Evolutionary conservation across 331 rosid genomes (phyloP).

Genomic region (Malus hybrid): DNA sequence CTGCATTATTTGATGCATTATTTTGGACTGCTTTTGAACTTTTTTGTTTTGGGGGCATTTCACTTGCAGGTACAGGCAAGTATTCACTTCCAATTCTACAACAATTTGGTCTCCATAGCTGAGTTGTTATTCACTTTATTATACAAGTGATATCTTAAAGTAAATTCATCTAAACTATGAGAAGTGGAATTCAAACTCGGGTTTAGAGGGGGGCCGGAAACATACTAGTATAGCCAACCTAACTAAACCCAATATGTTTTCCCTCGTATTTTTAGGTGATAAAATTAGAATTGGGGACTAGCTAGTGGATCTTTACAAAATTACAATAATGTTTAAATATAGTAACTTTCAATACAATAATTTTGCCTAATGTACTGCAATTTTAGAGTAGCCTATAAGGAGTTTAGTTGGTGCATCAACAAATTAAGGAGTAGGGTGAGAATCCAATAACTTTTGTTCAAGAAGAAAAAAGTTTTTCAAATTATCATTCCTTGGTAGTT

Average conservation of each 20-base stretch:
- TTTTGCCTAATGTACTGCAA: not conserved
- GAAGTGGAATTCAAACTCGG: not conserved
- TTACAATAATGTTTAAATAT: too few relatives aligned
- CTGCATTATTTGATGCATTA: too few relatives aligned
- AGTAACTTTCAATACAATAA: too few relatives aligned
- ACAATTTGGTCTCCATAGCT: not conserved
- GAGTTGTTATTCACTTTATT: not conserved
- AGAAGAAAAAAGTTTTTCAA: not conserved
- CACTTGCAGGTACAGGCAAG: not conserved
- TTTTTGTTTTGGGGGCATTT: not conserved
- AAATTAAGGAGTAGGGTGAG: not conserved
- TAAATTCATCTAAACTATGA: not conserved
- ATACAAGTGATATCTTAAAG: not conserved
- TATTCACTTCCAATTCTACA: not conserved
- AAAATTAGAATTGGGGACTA: too few relatives aligned
- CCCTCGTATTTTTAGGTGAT: not conserved
- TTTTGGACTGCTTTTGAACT: too few relatives aligned
- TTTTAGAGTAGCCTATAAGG: slow-evolving; percentile 12
- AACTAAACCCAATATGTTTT: not conserved
- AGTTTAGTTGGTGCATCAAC: slow-evolving; percentile 17
- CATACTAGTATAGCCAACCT: too few relatives aligned
- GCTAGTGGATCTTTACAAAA: too few relatives aligned
- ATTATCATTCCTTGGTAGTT: not conserved
- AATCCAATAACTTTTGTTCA: not conserved
- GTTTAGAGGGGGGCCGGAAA: not conserved